Percentiles rank a stretch among this genome's conserved stretches.
These are phyloP conservation scores for Neonectria magnoliae DNA, from an alignment of 2,329 filamentous ascomycete genomes.

Conservation along the genomic window DNA sequence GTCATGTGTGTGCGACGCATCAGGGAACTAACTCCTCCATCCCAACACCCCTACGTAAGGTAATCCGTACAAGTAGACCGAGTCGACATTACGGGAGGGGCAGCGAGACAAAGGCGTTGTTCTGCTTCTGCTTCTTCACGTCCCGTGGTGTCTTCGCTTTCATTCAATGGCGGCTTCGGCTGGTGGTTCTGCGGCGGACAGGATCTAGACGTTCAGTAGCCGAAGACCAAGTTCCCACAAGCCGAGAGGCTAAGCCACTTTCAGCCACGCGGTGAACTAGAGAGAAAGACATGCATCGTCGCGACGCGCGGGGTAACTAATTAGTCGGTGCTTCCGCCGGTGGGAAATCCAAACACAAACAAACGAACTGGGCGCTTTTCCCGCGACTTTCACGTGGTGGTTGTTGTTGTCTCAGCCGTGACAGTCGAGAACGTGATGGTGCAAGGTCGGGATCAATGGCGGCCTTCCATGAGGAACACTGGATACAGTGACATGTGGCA, in stretches of 20 bases:
- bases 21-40: constrained; percentile 1
- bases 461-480: background rate
- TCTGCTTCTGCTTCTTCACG: background rate
- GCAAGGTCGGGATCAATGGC: background rate
- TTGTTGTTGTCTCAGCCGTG: background rate
- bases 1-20: constrained; percentile 32
- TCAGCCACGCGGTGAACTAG: background rate
- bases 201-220: background rate
- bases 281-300: background rate
- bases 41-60: background rate
- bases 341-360: background rate
- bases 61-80: background rate
- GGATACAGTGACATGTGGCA: background rate
- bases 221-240: background rate
- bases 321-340: background rate
- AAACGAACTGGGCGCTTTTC: background rate
- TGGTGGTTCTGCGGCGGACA: background rate
- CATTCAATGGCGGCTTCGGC: background rate
- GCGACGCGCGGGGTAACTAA: background rate
- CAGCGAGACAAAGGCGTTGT: background rate
- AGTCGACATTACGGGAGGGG: background rate
- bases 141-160: background rate
- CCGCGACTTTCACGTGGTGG: background rate
- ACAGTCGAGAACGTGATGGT: background rate
- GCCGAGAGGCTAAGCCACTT: background rate